Base-by-base conservation (phyloP, 2,329 filamentous ascomycete species). In the Neofusicoccum kwambonambiense region DNA sequence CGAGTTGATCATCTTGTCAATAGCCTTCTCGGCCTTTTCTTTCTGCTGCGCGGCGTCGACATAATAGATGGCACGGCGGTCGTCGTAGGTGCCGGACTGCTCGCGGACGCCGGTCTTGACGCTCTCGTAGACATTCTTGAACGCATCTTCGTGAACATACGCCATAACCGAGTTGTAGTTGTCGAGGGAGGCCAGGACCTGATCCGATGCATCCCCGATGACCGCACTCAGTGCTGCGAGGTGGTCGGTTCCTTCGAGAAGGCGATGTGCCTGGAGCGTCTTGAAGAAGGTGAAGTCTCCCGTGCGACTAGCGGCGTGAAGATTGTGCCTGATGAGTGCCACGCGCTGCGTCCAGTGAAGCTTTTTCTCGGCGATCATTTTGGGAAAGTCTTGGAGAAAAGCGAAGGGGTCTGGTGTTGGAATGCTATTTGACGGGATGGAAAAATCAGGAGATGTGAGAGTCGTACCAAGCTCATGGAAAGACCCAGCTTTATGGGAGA, bases 241-340 rank as follows among this genome's bases (percentile, higher is more conserved):
- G 70, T 81, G 77, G 66, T 81, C 80, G 8, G 75, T 80, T 31
- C 79, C 79, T 63, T 81, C 78, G 57, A 80, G 72, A 56, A 82
- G 72, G 15, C 75, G 74, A 39, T 78, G 74, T 15, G 77, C 79
- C 70, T 82, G 80, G 22, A 81, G 75, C 1, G 75, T 75, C 65
- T 80, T 81, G 76, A 82, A 82, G 72, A 82, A 82, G 54, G 74
- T 77, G 66, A 79, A 82, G 69, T 81, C 78, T 51, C 77, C 77
- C 47, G 78, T 81, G 22, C 77, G 73, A 65, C 77, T 75, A 15
- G 80, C 79, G 8, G 75, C 71, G 67, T 81, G 79, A 37, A 81
- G 74, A 44, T 80, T 81, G 67, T 81, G 80, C 52, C 79, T 71
- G 37, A 81, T 74, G 0, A 82, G 72, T 7, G 80, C 79, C 50